Evolutionary conservation across 225 moss, liverwort and hornwort genomes (phyloP), one percentile per base, ranked within the genome.

Genomic region (Takakia lepidozioides): DNA sequence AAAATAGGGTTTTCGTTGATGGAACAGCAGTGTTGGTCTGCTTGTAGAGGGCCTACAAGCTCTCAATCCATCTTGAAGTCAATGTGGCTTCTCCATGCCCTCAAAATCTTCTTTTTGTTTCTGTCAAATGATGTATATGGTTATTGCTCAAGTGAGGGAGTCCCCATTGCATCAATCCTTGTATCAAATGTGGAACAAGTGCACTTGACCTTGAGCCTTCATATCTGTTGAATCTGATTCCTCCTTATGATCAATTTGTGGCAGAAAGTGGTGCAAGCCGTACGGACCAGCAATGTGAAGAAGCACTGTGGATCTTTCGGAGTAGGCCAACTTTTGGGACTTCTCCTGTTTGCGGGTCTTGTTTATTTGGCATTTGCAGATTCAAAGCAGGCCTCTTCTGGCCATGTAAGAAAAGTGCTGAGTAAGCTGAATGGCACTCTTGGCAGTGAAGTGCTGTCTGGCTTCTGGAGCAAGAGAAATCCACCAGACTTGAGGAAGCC

Each of bases 241-340:
- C n/a, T n/a, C n/a, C n/a, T n/a, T n/a, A n/a, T n/a, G n/a, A n/a
- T n/a, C n/a, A 19, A 4, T 11, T 19, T 45, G 44, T 4, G 23
- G 49, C 87, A 98, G 95, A 71, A 80, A 50, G 62, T 75, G 48
- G 46, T 75, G 55, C 84, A 83, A 65, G 76, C 65, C 32, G 66
- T 84, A 38, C 71, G 82, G 26, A 68, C 74, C 10, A 61, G 64
- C 60, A 71, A 72, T 35, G 55, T 61, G 39, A 65, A 61, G 51
- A 80, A 57, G 54, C 63, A 71, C 18, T 85, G 75, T 61, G 63
- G 69, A 19, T 87, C 90, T 15, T 98, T 86, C 54, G 86, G 90
- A 32, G 65, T 80, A 36, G 95, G 90, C 25, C 87, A 87, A 47
- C 40, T 98, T 21, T 43, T 98, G 50, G 64, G 65, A 14, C 38